Evolutionary conservation across 1,139 yeast species (phyloP), one percentile per base, ranked within the genome.

Genomic region (Pneumocystis sp.): DNA sequence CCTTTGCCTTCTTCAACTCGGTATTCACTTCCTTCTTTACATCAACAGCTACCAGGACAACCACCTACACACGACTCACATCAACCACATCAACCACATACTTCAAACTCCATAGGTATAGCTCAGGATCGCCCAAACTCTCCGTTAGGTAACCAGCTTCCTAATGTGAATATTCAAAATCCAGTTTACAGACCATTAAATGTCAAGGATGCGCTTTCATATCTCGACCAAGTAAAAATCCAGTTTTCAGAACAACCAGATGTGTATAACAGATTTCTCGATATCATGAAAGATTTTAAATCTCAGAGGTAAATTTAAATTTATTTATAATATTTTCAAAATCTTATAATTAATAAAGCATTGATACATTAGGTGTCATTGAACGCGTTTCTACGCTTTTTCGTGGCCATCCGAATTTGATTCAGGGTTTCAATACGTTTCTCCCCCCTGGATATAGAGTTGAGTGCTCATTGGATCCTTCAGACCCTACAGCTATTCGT

Each of bases 361-460:
- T 93, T 72, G 97, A 95, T 75, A 93, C 99, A 0, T 98, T 98
- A 0, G 99, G 97, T 29, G 99, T 93, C 50, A 93, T 93, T 74
- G 96, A 90, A 73, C 81, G 98, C 66, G 98, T 93, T 0, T 89
- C 97, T 0, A 83, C 87, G 1, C 78, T 93, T 67, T 93, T 93
- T 75, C 83, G 90, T 68, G 98, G 97, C 4, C 96, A 90, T 75
- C 96, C 96, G 1, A 84, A 84, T 71, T 80, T 93, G 72, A 91
- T 93, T 69, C 97, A 93, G 76, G 98, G 99, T 0, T 95, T 93
- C 77, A 93, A 93, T 77, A 93, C 99, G 0, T 93, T 93, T 74
- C 80, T 93, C 69, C 99, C 99, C 0, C 96, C 96, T 17, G 99
- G 98, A 1, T 93, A 90, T 76, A 82, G 95, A 70, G 91, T 93